Conservation (phyloP, 164 flowering plant species). For the Tinospora cordifolia region DNA sequence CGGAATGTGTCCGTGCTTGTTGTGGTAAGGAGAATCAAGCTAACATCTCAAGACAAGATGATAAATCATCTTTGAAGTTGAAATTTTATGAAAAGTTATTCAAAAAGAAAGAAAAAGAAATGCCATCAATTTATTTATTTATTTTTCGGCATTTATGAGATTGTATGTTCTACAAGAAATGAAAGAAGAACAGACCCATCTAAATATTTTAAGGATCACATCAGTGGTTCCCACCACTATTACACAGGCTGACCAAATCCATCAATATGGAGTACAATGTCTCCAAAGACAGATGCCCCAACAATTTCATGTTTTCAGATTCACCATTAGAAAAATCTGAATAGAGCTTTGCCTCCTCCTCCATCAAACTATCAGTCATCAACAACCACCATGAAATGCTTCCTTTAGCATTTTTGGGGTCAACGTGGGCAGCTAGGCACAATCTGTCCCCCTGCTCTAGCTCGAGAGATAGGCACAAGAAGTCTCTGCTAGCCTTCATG, state of each 20-base stretch:
- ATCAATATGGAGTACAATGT: constrained; percentile 62
- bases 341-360: constrained; percentile 44
- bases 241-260: constrained; percentile 72
- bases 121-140: too few species aligned
- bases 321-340: constrained; percentile 29
- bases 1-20: too few species aligned
- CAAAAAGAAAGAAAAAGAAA: too few species aligned
- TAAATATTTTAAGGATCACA: neutral
- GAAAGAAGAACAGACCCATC: neutral
- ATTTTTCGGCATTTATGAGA: too few species aligned
- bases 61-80: too few species aligned
- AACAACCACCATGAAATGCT: constrained; percentile 96
- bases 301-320: constrained; percentile 49
- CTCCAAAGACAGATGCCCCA: constrained; percentile 72
- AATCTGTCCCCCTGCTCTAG: constrained; percentile 73
- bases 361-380: constrained; percentile 57
- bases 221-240: constrained; percentile 34
- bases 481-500: constrained; percentile 70
- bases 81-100: too few species aligned
- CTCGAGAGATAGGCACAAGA: constrained; percentile 69
- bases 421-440: constrained; percentile 75
- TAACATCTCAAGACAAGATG: too few species aligned
- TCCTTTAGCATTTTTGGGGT: constrained; percentile 57
- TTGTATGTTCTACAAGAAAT: too few species aligned
- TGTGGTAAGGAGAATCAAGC: too few species aligned